phyloP scores from a whole-genome alignment of 202 grass and related monocot genomes.

The Brachypodium distachyon region DNA sequence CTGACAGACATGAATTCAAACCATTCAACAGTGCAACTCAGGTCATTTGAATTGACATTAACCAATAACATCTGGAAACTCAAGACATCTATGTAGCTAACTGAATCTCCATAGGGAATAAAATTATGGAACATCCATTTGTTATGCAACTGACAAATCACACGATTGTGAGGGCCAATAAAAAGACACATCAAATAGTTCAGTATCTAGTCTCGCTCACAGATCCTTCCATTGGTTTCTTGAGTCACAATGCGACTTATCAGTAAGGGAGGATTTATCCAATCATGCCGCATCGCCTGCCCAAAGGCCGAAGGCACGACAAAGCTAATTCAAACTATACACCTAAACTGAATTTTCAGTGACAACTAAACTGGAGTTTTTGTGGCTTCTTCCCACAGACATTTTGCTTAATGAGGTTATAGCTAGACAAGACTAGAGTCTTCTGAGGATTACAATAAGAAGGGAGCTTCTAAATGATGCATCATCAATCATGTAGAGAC shows the following conservation, averaged over 20 bases:
- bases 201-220: too few relatives aligned
- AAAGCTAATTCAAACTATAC: constrained; percentile 65
- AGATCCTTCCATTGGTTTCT: too few relatives aligned
- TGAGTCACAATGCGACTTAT: constrained; percentile 32
- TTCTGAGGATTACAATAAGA: constrained; percentile 40
- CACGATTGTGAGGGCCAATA: constrained; percentile 23
- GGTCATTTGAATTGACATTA: neutral
- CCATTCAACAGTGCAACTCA: neutral
- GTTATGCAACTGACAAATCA: constrained; percentile 50
- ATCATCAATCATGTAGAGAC: constrained; percentile 53
- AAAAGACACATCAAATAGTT: constrained; percentile 30
- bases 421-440: constrained; percentile 54
- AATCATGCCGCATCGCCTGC: constrained; percentile 27
- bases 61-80: neutral
- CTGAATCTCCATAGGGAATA: constrained; percentile 27
- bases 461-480: constrained; percentile 21
- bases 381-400: constrained; percentile 29
- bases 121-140: constrained; percentile 33
- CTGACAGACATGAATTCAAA: too few relatives aligned
- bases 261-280: constrained; percentile 36
- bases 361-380: constrained; percentile 29
- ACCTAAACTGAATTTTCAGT: constrained; percentile 48
- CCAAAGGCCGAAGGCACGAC: constrained; percentile 11
- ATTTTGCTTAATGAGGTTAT: constrained; percentile 50
- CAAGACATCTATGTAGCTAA: neutral